Percentiles rank a stretch among this genome's conserved stretches.
phyloP scores from a whole-genome alignment of 2,329 filamentous ascomycete species.

The Lachnellula suecica region DNA sequence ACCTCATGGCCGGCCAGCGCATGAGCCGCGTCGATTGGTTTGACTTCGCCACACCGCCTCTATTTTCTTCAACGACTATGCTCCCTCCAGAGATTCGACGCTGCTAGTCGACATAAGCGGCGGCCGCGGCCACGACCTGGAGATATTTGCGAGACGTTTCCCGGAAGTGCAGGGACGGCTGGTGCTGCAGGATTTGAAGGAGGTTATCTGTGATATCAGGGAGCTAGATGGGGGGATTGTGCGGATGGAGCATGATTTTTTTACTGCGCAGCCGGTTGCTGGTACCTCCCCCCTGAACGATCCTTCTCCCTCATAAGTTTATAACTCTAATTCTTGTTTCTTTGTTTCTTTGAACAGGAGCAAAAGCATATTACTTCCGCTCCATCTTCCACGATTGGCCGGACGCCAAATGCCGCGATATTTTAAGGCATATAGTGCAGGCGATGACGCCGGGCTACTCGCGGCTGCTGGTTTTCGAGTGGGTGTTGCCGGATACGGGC shows the following conservation, averaged over 20 bases:
- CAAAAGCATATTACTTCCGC: slow-evolving; percentile 29
- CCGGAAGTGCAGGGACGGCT: slow-evolving; percentile 11
- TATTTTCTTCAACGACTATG: slow-evolving; percentile 3
- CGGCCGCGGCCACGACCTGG: slow-evolving; percentile 6
- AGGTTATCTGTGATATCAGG: slow-evolving; percentile 13
- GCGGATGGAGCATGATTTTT: slow-evolving; percentile 27
- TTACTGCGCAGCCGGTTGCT: background rate
- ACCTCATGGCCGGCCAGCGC: slow-evolving; percentile 14
- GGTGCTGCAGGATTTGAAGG: slow-evolving; percentile 22
- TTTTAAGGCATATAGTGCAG: slow-evolving; percentile 28
- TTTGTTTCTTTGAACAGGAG: slow-evolving; percentile 23
- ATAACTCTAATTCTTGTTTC: background rate
- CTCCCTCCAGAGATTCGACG: background rate
- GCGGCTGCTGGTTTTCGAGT: slow-evolving; percentile 19
- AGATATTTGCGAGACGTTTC: slow-evolving; percentile 9
- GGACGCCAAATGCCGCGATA: slow-evolving; percentile 27
- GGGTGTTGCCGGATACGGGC: slow-evolving; percentile 13
- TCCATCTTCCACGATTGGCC: slow-evolving; percentile 37
- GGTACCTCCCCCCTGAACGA: background rate
- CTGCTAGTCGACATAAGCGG: slow-evolving; percentile 16
- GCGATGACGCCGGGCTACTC: slow-evolving; percentile 27
- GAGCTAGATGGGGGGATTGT: slow-evolving; percentile 20
- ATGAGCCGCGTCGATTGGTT: slow-evolving; percentile 11
- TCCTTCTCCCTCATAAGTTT: background rate
- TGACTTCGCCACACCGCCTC: slow-evolving; percentile 5